Conservation (phyloP, 108 stramenopile species). For the Skeletonema costatum region DNA sequence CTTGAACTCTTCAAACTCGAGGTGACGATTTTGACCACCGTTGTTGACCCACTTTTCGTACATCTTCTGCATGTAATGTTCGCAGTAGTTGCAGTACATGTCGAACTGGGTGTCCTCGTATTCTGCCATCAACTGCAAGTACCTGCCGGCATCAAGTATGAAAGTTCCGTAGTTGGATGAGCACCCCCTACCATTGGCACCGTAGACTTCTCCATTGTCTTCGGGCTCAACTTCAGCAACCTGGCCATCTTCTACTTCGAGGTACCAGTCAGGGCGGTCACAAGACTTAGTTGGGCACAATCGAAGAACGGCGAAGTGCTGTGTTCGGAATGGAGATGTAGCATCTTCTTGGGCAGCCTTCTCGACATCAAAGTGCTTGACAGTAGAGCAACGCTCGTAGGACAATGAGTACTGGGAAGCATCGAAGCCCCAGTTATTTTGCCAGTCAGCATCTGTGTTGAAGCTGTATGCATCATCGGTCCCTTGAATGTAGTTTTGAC, state of each 20-base stretch:
- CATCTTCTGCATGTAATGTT: constrained; percentile 16
- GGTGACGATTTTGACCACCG: constrained; percentile 1
- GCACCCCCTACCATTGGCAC: constrained; percentile 62
- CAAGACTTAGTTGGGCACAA: constrained; percentile 76
- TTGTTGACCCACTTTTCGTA: constrained; percentile 22
- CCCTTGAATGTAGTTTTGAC: not conserved
- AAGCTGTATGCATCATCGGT: not conserved
- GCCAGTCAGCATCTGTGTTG: not conserved
- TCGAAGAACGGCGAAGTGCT: constrained; percentile 83
- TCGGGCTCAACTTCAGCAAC: not conserved
- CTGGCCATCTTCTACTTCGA: not conserved
- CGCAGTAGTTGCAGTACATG: constrained; percentile 60
- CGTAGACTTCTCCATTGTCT: not conserved
- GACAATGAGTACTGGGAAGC: constrained; percentile 71
- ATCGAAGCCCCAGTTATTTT: constrained; percentile 57
- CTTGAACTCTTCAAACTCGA: constrained; percentile 36
- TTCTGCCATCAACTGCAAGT: constrained; percentile 69
- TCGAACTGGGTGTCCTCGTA: constrained; percentile 61
- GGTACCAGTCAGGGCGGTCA: constrained; percentile 1
- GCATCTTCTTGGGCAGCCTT: constrained; percentile 50
- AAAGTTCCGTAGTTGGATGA: constrained; percentile 72
- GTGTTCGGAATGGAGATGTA: constrained; percentile 54
- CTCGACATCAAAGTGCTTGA: constrained; percentile 47
- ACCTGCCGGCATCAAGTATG: constrained; percentile 67
- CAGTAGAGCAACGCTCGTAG: constrained; percentile 25